These are phyloP conservation scores for Cercospora beticola DNA, from an alignment of 2,329 filamentous ascomycete species.

Conservation along the genomic window DNA sequence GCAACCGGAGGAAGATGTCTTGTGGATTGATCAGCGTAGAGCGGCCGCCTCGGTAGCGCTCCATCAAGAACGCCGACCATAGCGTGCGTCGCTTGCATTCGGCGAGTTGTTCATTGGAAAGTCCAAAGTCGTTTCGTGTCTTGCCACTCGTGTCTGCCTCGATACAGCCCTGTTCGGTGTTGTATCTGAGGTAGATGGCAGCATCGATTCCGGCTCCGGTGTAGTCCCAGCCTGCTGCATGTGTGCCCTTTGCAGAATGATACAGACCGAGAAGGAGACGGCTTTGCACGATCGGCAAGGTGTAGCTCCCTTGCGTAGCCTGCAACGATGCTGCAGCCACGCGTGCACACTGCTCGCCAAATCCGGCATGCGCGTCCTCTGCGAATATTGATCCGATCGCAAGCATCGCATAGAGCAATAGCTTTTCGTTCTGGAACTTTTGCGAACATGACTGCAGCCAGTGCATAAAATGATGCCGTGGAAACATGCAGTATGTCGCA, in stretches of 20 bases:
- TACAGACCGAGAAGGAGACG: constrained; percentile 67
- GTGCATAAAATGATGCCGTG: constrained; percentile 52
- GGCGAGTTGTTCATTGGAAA: constrained; percentile 47
- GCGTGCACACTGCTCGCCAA: constrained; percentile 50
- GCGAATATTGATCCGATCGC: constrained; percentile 59
- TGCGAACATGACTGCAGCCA: constrained; percentile 54
- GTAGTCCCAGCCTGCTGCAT: constrained; percentile 62
- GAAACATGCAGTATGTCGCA: constrained; percentile 57
- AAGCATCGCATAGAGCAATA: constrained; percentile 62
- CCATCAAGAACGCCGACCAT: constrained; percentile 70
- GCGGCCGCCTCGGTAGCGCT: constrained; percentile 59
- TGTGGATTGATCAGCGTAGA: constrained; percentile 59
- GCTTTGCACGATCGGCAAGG: constrained; percentile 65
- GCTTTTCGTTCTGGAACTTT: constrained; percentile 49
- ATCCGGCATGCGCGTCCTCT: constrained; percentile 44
- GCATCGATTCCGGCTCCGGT: constrained; percentile 62
- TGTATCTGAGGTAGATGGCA: constrained; percentile 56
- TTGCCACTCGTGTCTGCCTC: constrained; percentile 19
- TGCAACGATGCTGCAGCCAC: constrained; percentile 61
- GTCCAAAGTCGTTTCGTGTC: constrained; percentile 27
- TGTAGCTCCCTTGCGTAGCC: constrained; percentile 52
- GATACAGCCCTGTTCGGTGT: constrained; percentile 56
- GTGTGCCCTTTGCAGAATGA: constrained; percentile 61
- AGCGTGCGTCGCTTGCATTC: constrained; percentile 70
- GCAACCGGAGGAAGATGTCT: constrained; percentile 66